Evolutionary conservation across 768 basidiomycete genomes (phyloP), one percentile per base, ranked within the genome.

Genomic region (Xerocomellus dryophilus): DNA sequence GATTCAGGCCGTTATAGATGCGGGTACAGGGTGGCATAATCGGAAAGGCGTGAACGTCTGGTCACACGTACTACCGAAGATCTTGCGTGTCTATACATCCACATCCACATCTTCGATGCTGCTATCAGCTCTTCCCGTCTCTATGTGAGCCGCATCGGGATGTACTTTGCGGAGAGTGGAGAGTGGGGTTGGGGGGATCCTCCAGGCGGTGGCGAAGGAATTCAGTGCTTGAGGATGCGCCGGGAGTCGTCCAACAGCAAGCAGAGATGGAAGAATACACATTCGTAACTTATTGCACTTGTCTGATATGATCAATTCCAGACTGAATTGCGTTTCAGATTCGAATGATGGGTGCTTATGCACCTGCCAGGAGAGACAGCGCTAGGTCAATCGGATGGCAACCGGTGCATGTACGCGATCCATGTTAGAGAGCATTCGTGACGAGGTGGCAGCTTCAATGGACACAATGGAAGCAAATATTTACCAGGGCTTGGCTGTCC

Each of bases 31-130:
- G 74, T 0, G 83, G 82, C 12, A 69, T 82, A 60, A 71, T 86
- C 4, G 84, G 85, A 60, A 74, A 39, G 86, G 86, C 1, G 69
- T 74, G 61, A 83, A 85, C 49, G 41, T 81, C 7, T 88, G 83
- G 85, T 76, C 78, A 0, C 82, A 81, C 55, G 78, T 85, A 18
- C 76, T 53, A 75, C 84, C 47, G 68, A 77, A 41, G 83, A 85
- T 34, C 69, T 45, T 68, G 71, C 6, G 62, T 76, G 35, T 35
- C 68, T 84, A 14, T 84, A 77, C 59, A 65, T 73, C 53, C 53
- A 67, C 0, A 59, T 83, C 1, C 53, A 67, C 0, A 59, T 83
- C 1, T 78, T 77, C 50, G 73, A 80, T 49, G 67, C 73, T 2
- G 61, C 63, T 2, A 48, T 59, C 18, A 60, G 68, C 1, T 49